Evolutionary conservation across 2,329 filamentous ascomycete species (phyloP), one percentile per base, ranked within the genome.

Genomic region (Calonectria pseudoreteaudii): DNA sequence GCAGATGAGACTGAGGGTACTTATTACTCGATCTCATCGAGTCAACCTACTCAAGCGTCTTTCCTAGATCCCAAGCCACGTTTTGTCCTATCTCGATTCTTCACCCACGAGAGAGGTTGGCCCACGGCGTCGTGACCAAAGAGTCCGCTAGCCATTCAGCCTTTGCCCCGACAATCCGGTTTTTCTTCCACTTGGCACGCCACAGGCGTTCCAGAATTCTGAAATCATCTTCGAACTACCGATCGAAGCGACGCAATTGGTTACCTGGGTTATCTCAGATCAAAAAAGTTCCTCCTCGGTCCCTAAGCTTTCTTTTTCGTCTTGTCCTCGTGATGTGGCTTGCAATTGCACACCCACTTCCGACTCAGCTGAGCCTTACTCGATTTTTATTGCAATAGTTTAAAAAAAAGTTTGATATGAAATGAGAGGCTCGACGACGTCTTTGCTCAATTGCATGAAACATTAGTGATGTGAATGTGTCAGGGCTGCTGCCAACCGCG

Each of bases 21-120:
- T 52, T 72, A 77, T 87, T 87, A 87, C 86, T 86, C 84, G 83
- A 87, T 86, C 81, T 79, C 81, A 86, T 87, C 85, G 85, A 87
- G 85, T 87, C 85, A 87, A 77, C 78, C 62, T 47, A 72, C 70
- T 38, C 23, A 62, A 62, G 56, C 56, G 36, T 62, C 9, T 62
- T 26, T 23, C 62, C 44, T 66, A 49, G 62, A 30, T 23, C 41
- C 38, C 8, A 49, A 31, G 38, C 60, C 60, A 65, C 41, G 20
- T 47, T 34, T 30, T 65, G 38, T 28, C 44, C 60, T n/a, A 53
- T 60, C 47, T 53, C 34, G 28, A 76, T 44, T 44, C 52, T 76
- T 60, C 50, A 18, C 30, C 53, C 36, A 20, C 65, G 26, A 30
- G 52, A 20, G 28, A 28, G 41, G 28, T 28, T 53, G 68, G 44